Conservation (phyloP, 225 moss, liverwort and hornwort genomes). For the Ulota crispa region DNA sequence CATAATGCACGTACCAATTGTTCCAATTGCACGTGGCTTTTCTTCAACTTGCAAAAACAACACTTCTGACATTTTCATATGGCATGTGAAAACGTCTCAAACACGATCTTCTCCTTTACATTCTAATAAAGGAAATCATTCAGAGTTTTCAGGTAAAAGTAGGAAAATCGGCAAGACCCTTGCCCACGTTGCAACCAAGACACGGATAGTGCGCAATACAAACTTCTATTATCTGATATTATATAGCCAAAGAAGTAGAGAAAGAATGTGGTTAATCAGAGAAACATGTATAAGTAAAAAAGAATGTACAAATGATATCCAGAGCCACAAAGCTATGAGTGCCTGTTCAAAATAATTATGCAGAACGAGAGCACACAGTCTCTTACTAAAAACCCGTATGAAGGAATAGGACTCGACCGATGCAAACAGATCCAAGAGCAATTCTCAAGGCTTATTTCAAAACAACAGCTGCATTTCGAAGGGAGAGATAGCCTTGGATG, state of each 20-base stretch:
- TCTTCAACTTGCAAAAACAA: too few species aligned
- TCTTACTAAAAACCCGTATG: neutral
- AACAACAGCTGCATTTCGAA: conserved; percentile 89
- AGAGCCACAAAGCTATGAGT: conserved; percentile 3
- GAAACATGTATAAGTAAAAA: neutral
- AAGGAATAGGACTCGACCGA: neutral
- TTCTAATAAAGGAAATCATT: too few species aligned
- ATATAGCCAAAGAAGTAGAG: neutral
- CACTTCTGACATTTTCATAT: neutral
- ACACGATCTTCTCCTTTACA: too few species aligned
- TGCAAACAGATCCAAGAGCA: conserved; percentile 3
- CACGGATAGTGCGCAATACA: neutral
- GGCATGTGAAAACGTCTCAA: neutral
- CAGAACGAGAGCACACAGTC: neutral
- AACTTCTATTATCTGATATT: conserved; percentile 12
- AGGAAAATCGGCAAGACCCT: neutral
- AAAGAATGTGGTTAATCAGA: neutral
- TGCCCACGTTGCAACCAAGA: conserved; percentile 13
- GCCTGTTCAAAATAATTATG: neutral
- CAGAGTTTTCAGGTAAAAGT: too few species aligned
- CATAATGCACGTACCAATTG: too few species aligned
- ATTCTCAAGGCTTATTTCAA: conserved; percentile 51
- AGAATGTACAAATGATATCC: neutral
- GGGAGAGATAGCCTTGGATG: conserved; percentile 83
- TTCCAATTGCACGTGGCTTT: too few species aligned